A percentile compares a stretch with the other conserved stretches of the same genome.
These are phyloP conservation scores for Cladophialophora yegresii DNA, from an alignment of 2,329 filamentous ascomycete genomes.

Conservation along the genomic window DNA sequence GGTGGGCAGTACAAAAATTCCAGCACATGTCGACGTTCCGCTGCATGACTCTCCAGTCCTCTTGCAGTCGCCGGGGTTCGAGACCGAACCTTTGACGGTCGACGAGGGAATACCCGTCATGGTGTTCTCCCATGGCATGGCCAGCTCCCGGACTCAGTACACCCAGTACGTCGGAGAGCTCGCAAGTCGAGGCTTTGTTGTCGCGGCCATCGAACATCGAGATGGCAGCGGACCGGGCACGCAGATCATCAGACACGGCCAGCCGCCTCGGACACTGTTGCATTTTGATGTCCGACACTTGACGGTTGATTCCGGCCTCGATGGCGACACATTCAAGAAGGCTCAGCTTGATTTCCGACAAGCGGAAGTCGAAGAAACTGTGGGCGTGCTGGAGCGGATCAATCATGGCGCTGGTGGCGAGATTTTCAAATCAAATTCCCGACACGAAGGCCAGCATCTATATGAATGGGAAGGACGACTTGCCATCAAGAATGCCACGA, in stretches of 20 bases:
- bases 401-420: slow-evolving; percentile 28
- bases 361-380: slow-evolving; percentile 36
- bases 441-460: slow-evolving; percentile 52
- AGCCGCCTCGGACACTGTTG: slow-evolving; percentile 16
- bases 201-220: slow-evolving; percentile 36
- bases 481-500: slow-evolving; percentile 57
- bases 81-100: background rate
- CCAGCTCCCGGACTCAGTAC: slow-evolving; percentile 36
- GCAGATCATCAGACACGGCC: slow-evolving; percentile 27
- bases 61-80: slow-evolving; percentile 10
- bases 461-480: slow-evolving; percentile 57
- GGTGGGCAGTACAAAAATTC: slow-evolving; percentile 34
- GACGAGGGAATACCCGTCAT: slow-evolving; percentile 35
- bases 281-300: slow-evolving; percentile 30
- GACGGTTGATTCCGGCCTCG: slow-evolving; percentile 20
- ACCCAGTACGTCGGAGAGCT: slow-evolving; percentile 36
- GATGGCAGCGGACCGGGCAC: slow-evolving; percentile 36
- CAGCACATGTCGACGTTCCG: slow-evolving; percentile 37
- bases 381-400: slow-evolving; percentile 31
- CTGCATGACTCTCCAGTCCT: slow-evolving; percentile 22
- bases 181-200: slow-evolving; percentile 33
- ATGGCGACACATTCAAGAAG: slow-evolving; percentile 32
- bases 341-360: slow-evolving; percentile 37
- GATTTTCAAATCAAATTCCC: slow-evolving; percentile 46
- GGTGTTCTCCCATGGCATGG: slow-evolving; percentile 37